These are phyloP conservation scores for Carex pumila DNA, from an alignment of 176 grass and related monocot species.

Conservation along the genomic window DNA sequence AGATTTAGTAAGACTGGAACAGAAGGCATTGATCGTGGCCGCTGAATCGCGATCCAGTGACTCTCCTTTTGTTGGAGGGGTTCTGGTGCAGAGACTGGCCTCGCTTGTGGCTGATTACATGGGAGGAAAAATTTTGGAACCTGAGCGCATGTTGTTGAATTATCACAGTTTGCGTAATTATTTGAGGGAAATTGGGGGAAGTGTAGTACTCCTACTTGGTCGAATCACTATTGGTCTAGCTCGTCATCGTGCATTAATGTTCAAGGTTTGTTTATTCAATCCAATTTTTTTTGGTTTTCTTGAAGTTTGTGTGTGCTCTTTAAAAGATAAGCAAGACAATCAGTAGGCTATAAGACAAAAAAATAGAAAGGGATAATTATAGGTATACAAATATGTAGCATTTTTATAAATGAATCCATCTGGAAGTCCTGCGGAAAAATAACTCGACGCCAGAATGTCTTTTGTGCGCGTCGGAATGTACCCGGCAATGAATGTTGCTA, in stretches of 20 bases:
- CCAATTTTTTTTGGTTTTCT: not conserved
- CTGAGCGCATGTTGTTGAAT: constrained; percentile 51
- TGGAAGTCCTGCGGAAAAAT: too few relatives aligned
- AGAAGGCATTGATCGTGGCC: constrained; percentile 44
- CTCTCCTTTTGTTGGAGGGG: constrained; percentile 44
- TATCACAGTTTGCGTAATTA: constrained; percentile 55
- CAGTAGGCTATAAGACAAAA: too few relatives aligned
- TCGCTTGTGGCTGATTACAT: constrained; percentile 72
- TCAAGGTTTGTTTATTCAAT: constrained; percentile 61
- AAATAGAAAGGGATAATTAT: too few relatives aligned
- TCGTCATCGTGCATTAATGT: constrained; percentile 88
- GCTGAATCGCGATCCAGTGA: constrained; percentile 36
- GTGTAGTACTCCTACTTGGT: constrained; percentile 66
- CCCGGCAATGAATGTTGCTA: too few relatives aligned
- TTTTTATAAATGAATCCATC: too few relatives aligned
- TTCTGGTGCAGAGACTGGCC: constrained; percentile 77
- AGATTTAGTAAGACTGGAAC: constrained; percentile 67
- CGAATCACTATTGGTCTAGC: constrained; percentile 76
- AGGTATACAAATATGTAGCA: too few relatives aligned
- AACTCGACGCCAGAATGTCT: too few relatives aligned
- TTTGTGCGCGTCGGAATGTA: too few relatives aligned
- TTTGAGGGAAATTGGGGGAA: constrained; percentile 48
- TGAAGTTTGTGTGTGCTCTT: not conserved
- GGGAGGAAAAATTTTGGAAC: constrained; percentile 72
- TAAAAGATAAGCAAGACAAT: too few relatives aligned